phyloP scores from a whole-genome alignment of 352 stramenopile genomes.

The Phytophthora pisi region DNA sequence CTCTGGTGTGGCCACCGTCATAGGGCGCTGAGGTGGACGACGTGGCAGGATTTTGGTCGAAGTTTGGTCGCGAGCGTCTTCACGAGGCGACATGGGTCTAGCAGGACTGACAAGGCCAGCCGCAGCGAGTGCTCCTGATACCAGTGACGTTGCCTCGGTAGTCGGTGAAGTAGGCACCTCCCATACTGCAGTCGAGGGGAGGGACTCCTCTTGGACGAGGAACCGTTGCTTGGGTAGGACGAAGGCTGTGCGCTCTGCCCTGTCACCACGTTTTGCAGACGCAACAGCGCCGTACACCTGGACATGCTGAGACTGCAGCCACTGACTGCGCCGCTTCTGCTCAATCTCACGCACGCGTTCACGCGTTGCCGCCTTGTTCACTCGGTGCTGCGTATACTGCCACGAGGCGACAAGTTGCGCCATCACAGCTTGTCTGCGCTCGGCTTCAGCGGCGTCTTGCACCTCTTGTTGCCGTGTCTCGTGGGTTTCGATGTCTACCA shows the following conservation, averaged over 20 bases:
- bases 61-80: background rate
- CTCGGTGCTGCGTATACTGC: slow-evolving; percentile 29
- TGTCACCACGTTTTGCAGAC: slow-evolving; percentile 17
- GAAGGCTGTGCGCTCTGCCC: slow-evolving; percentile 17
- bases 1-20: slow-evolving; percentile 12
- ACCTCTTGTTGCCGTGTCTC: slow-evolving; percentile 7
- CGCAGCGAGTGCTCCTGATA: slow-evolving; percentile 21
- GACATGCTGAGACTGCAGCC: slow-evolving; percentile 49
- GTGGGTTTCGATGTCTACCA: slow-evolving; percentile 39
- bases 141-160: slow-evolving; percentile 7
- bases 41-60: slow-evolving; percentile 2
- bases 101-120: slow-evolving; percentile 15
- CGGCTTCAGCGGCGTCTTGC: background rate
- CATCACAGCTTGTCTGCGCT: slow-evolving; percentile 13
- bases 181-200: slow-evolving; percentile 33
- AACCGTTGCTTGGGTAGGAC: slow-evolving; percentile 32
- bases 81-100: background rate
- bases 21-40: slow-evolving; percentile 16
- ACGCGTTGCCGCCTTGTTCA: slow-evolving; percentile 4
- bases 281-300: slow-evolving; percentile 16
- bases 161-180: slow-evolving; percentile 6
- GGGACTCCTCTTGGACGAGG: slow-evolving; percentile 26
- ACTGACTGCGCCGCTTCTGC: slow-evolving; percentile 34
- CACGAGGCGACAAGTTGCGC: slow-evolving; percentile 40
- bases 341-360: slow-evolving; percentile 22